phyloP scores from a whole-genome alignment of 768 basidiomycete species.

The Coprinopsis cinerea region DNA sequence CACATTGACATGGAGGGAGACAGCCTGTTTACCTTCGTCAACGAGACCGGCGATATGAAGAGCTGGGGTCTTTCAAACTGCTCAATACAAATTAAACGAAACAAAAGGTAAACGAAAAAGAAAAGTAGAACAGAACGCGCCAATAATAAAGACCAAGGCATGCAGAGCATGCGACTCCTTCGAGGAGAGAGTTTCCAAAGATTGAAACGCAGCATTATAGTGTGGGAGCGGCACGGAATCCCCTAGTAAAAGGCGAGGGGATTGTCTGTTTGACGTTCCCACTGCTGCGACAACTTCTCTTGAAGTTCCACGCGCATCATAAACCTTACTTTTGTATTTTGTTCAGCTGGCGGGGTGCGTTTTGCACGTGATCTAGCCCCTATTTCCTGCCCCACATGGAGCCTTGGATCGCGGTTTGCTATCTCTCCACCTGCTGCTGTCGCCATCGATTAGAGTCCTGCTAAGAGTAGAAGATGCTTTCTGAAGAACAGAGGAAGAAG shows the following conservation, averaged over 20 bases:
- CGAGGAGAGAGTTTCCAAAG: slow-evolving; percentile 35
- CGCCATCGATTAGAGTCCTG: not conserved
- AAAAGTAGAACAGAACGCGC: not conserved
- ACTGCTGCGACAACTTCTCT: slow-evolving; percentile 26
- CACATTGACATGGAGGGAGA: no score
- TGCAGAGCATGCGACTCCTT: slow-evolving; percentile 12
- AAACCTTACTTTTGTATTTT: slow-evolving; percentile 29
- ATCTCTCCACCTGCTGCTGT: not conserved
- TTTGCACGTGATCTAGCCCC: slow-evolving; percentile 21
- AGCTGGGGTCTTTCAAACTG: no score
- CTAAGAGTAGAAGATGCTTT: slow-evolving; percentile 19
- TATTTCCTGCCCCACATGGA: not conserved
- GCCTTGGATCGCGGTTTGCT: not conserved
- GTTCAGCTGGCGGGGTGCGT: slow-evolving; percentile 29
- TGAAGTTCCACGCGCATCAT: not conserved
- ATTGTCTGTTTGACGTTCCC: slow-evolving; percentile 45
- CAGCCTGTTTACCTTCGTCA: no score
- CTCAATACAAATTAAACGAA: not conserved
- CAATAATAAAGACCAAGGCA: not conserved
- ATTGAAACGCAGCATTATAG: slow-evolving; percentile 36
- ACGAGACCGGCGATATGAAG: no score
- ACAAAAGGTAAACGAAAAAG: not conserved
- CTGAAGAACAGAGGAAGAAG: slow-evolving; percentile 37
- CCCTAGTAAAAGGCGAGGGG: slow-evolving; percentile 55
- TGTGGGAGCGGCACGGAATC: slow-evolving; percentile 43